These are phyloP conservation scores for Crucihimalaya himalaica DNA, from an alignment of 345 rosid genomes.

Conservation along the genomic window DNA sequence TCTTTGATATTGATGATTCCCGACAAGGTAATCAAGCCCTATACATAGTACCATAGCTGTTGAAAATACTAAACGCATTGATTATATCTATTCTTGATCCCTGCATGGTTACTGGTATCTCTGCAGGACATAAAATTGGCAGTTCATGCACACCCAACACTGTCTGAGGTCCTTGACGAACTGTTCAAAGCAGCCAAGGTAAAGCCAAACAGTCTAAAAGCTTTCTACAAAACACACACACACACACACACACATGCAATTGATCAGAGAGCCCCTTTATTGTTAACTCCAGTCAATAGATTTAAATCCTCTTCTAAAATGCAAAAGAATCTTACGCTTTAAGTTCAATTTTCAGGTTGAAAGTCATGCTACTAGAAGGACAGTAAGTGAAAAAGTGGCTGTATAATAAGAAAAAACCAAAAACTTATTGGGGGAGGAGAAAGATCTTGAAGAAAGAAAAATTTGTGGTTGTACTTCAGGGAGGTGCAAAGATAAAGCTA, in stretches of 20 bases:
- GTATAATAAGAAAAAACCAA: conserved; percentile 28
- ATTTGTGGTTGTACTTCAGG: conserved; percentile 39
- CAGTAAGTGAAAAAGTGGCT: conserved; percentile 41
- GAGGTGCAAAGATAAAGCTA: conserved; percentile 19
- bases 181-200: conserved; percentile 97
- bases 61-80: not conserved
- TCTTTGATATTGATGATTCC: not conserved
- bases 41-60: not conserved
- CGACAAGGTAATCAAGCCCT: not conserved
- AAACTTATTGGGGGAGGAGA: conserved; percentile 22
- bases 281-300: not conserved
- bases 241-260: not conserved
- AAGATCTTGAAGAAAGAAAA: conserved; percentile 35
- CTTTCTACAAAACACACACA: not conserved
- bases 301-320: not conserved
- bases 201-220: conserved; percentile 23
- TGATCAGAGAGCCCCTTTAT: not conserved
- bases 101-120: conserved; percentile 24
- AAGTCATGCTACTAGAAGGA: conserved; percentile 11
- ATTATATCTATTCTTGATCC: conserved; percentile 13
- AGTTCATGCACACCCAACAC: conserved; percentile 98
- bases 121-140: conserved; percentile 88
- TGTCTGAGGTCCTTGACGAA: conserved; percentile 97
- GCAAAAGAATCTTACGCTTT: conserved; percentile 11
- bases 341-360: conserved; percentile 27